Conservation (phyloP, 495 filamentous ascomycete genomes). For the Neurospora sp. region DNA sequence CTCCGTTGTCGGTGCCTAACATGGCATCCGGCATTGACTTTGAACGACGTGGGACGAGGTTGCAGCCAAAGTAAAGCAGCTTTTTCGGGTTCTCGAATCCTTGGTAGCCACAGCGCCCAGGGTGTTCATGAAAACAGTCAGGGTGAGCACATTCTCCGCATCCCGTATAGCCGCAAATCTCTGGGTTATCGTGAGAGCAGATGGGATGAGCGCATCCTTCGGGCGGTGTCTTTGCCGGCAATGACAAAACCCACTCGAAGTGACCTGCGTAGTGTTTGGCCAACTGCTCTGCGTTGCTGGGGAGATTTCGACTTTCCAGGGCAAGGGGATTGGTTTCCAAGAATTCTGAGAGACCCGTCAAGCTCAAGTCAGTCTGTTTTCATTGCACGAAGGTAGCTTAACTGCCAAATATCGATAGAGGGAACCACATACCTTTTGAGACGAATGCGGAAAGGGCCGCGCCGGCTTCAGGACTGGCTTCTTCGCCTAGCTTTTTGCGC, state of each 20-base stretch:
- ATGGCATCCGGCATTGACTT: constrained; percentile 3
- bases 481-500: background rate
- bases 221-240: constrained; percentile 14
- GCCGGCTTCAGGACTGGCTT: background rate
- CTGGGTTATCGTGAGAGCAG: constrained; percentile 9
- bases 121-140: constrained; percentile 9
- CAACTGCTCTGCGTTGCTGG: constrained; percentile 29
- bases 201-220: constrained; percentile 5
- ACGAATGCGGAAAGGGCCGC: background rate
- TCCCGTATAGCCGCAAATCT: background rate
- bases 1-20: background rate
- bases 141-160: constrained; percentile 7
- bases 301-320: constrained; percentile 22
- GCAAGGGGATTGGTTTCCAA: constrained; percentile 18
- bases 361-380: background rate
- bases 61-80: constrained; percentile 34
- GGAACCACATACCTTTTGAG: background rate
- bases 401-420: background rate
- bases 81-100: constrained; percentile 9
- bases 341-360: constrained; percentile 1
- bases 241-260: constrained; percentile 37
- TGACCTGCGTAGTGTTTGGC: constrained; percentile 41
- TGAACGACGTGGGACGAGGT: constrained; percentile 26
- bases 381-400: background rate
- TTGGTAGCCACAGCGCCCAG: constrained; percentile 1